Percentiles rank a stretch among this genome's conserved stretches.
These are phyloP conservation scores for Fusarium sp. DNA, from an alignment of 2,329 filamentous ascomycete species.

Conservation along the genomic window DNA sequence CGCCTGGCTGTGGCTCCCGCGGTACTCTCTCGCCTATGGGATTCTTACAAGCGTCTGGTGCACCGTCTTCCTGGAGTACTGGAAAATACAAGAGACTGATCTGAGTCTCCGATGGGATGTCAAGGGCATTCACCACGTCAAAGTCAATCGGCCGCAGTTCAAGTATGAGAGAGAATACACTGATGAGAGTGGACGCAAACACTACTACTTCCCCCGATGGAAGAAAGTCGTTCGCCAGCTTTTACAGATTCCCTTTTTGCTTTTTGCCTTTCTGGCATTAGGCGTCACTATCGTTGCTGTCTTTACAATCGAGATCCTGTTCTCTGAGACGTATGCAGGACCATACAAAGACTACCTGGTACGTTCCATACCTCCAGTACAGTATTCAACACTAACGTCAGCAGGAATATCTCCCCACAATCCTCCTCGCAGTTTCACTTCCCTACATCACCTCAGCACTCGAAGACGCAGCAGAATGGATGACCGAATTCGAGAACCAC, in stretches of 20 bases:
- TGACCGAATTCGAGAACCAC: constrained; percentile 82
- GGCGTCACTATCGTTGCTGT: constrained; percentile 76
- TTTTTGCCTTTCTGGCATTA: constrained; percentile 69
- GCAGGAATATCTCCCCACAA: constrained; percentile 78
- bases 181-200: constrained; percentile 73
- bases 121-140: constrained; percentile 74
- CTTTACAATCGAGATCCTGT: constrained; percentile 81
- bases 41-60: constrained; percentile 77
- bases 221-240: constrained; percentile 76
- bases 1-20: constrained; percentile 76
- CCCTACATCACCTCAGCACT: constrained; percentile 75
- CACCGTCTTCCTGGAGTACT: constrained; percentile 81
- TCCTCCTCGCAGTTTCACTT: constrained; percentile 75
- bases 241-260: constrained; percentile 76
- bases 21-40: constrained; percentile 78
- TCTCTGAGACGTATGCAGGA: constrained; percentile 79
- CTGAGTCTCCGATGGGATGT: constrained; percentile 80
- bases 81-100: constrained; percentile 81
- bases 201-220: constrained; percentile 72
- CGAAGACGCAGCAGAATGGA: constrained; percentile 70
- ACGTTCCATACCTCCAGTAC: constrained; percentile 33
- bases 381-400: neutral
- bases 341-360: constrained; percentile 76
- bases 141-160: constrained; percentile 75
- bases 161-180: constrained; percentile 70